These are phyloP conservation scores for Debaryomyces robertsiae DNA, from an alignment of 1,139 yeast species.

Conservation along the genomic window DNA sequence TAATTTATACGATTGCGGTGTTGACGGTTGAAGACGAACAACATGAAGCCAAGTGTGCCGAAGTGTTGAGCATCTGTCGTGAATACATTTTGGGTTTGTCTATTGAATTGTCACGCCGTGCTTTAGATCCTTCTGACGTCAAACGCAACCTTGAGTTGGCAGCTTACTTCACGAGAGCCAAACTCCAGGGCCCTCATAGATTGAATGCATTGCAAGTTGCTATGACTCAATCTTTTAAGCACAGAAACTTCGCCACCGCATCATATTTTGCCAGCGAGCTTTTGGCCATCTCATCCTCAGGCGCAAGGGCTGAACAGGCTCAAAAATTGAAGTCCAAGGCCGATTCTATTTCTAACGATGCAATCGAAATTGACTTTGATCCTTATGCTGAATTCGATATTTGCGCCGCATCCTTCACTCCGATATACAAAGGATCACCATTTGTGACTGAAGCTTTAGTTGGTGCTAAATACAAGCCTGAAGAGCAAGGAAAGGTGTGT, in stretches of 20 bases:
- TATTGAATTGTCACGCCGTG: slow-evolving; percentile 85
- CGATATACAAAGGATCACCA: slow-evolving; percentile 79
- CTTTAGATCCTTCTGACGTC: slow-evolving; percentile 66
- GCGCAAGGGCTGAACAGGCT: slow-evolving; percentile 89
- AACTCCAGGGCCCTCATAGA: slow-evolving; percentile 80
- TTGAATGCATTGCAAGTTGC: slow-evolving; percentile 93
- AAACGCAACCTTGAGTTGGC: slow-evolving; percentile 93
- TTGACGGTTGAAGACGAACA: slow-evolving; percentile 71
- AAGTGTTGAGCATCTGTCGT: slow-evolving; percentile 72
- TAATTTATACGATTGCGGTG: slow-evolving; percentile 75
- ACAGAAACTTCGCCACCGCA: slow-evolving; percentile 86
- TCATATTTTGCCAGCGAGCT: slow-evolving; percentile 87
- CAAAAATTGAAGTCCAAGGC: slow-evolving; percentile 77
- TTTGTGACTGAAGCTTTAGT: slow-evolving; percentile 80
- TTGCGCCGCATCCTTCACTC: slow-evolving; percentile 85
- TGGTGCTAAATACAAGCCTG: slow-evolving; percentile 81
- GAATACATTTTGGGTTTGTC: slow-evolving; percentile 92
- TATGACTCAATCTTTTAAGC: slow-evolving; percentile 86
- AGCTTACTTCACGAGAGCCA: slow-evolving; percentile 88
- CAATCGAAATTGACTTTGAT: slow-evolving; percentile 88
- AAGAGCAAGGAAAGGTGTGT: slow-evolving; percentile 79
- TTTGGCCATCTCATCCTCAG: slow-evolving; percentile 64
- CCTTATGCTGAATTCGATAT: slow-evolving; percentile 89
- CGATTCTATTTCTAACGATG: slow-evolving; percentile 80
- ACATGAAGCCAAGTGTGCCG: slow-evolving; percentile 75